These are phyloP conservation scores for Scenedesmus sp. DNA, from an alignment of 163 green algal genomes.

Conservation along the genomic window DNA sequence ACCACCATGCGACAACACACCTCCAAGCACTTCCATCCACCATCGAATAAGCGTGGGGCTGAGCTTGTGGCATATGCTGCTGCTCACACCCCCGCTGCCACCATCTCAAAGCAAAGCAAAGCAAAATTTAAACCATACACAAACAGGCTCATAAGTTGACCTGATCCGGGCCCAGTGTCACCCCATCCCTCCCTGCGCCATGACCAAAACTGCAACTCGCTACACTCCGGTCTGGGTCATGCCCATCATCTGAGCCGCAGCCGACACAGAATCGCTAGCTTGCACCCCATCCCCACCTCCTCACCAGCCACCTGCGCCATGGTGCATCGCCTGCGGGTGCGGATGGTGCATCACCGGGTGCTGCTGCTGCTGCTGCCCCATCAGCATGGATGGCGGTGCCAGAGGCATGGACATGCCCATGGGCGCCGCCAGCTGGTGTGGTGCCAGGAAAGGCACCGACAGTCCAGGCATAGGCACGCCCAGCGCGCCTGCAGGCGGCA, in stretches of 20 bases:
- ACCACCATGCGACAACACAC: no score
- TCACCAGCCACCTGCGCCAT: neutral
- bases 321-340: neutral
- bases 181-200: neutral
- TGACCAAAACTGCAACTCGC: neutral
- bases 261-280: no score
- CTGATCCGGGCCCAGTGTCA: neutral
- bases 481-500: neutral
- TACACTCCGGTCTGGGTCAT: no score
- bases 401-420: no score
- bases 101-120: neutral
- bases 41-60: neutral
- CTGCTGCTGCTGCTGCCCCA: slow-evolving; percentile 8
- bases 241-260: no score
- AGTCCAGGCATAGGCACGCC: neutral
- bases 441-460: neutral
- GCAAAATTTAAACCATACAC: neutral
- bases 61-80: neutral
- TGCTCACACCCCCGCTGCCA: neutral
- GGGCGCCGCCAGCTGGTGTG: no score
- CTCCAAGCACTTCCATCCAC: neutral
- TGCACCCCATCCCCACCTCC: neutral
- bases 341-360: neutral
- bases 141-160: neutral
- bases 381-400: neutral